Conservation (phyloP, 2,329 filamentous ascomycete species). For the Diaporthe ilicicola region DNA sequence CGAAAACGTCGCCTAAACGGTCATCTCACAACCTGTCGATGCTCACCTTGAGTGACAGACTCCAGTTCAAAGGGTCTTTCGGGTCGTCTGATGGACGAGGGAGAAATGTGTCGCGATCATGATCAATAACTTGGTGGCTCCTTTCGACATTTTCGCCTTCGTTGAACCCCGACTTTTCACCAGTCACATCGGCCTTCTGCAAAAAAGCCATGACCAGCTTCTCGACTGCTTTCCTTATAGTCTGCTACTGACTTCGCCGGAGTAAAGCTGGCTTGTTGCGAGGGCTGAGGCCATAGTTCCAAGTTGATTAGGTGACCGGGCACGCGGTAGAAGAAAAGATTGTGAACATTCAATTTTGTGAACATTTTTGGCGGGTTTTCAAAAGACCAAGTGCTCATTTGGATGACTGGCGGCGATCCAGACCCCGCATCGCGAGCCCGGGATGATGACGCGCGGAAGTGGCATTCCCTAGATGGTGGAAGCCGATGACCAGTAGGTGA, state of each 20-base stretch:
- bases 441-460: neutral
- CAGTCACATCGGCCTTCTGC: neutral
- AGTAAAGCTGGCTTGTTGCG: neutral
- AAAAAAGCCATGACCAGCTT: neutral
- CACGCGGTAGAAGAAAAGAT: too few relatives aligned
- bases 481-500: neutral
- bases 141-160: neutral
- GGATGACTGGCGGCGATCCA: neutral
- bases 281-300: too few relatives aligned
- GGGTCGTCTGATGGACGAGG: conserved; percentile 20
- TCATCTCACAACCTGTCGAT: neutral
- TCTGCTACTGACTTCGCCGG: neutral
- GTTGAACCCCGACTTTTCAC: neutral
- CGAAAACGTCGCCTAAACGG: neutral
- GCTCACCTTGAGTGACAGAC: conserved; percentile 19
- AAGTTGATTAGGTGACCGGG: neutral
- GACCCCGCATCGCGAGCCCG: conserved; percentile 16
- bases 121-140: neutral
- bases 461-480: neutral
- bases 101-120: conserved; percentile 13
- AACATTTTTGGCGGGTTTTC: too few relatives aligned
- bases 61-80: conserved; percentile 23
- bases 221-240: neutral
- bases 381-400: neutral
- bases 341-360: neutral